Evolutionary conservation across 1,139 yeast genomes (phyloP).

Genomic region (Taphrina pruni): DNA sequence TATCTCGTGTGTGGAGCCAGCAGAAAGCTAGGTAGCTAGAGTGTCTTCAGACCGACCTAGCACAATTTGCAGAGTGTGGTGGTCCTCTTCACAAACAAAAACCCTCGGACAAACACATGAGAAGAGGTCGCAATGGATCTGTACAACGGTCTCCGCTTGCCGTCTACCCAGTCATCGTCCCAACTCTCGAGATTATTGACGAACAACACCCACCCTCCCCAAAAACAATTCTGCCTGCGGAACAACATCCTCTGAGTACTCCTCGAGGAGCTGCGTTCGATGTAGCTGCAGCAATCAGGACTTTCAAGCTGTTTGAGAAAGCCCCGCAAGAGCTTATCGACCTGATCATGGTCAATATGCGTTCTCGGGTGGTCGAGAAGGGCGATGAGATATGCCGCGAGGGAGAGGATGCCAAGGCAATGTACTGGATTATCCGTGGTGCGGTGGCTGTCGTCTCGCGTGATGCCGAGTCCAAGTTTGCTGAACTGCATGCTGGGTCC

Average conservation of each 20-base stretch:
- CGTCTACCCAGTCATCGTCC: slow-evolving; percentile 14
- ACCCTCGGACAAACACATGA: not conserved
- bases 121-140: slow-evolving; percentile 18
- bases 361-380: slow-evolving; percentile 40
- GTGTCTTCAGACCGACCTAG: not conserved
- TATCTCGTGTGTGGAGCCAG: slow-evolving; percentile 5
- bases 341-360: slow-evolving; percentile 30
- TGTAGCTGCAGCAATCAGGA: slow-evolving; percentile 34
- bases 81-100: not conserved
- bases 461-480: slow-evolving; percentile 76
- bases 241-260: not conserved
- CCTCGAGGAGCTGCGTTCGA: slow-evolving; percentile 24
- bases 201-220: slow-evolving; percentile 10
- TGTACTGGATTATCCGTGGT: slow-evolving; percentile 81
- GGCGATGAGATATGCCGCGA: slow-evolving; percentile 67
- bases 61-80: not conserved
- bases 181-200: not conserved
- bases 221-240: not conserved
- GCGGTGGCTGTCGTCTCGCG: slow-evolving; percentile 73
- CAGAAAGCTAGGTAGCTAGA: not conserved
- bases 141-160: slow-evolving; percentile 16
- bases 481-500: slow-evolving; percentile 70
- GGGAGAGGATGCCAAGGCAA: slow-evolving; percentile 76
- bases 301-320: slow-evolving; percentile 36
- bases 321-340: slow-evolving; percentile 39